Base-by-base conservation (phyloP, 2,329 filamentous ascomycete species). In the Gnomoniopsis sp. region DNA sequence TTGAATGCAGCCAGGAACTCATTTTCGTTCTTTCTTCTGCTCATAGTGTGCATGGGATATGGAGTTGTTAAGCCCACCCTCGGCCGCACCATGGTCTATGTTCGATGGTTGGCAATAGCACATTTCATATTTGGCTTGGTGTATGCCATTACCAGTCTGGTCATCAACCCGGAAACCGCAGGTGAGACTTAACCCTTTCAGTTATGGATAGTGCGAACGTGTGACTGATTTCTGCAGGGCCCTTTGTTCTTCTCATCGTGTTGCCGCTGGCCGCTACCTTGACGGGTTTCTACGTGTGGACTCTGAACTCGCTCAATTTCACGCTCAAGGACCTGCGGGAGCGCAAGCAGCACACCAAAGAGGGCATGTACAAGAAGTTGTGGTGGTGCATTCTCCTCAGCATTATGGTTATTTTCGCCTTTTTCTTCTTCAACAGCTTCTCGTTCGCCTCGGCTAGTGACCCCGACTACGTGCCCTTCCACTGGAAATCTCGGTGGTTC, bases 31-130 rank as follows among this genome's bases (percentile, higher is more conserved):
- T 99, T 99, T 80, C 80, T 99, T 52, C 83, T 99, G 10, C 86
- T 99, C 55, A 98, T 99, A 65, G 95, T 99, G 34, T 99, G 95
- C 74, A 99, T 99, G 95, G 95, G 95, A 34, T 99, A 99, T 68
- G 95, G 95, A 66, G 96, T 99, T 23, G 96, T 99, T 65, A 98
- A 98, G 76, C 90, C 88, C 2, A 91, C 89, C 2, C 83, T 99
- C 4, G 95, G 95, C 59, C 90, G 88, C 68, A 93, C 92, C 14
- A 99, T 99, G 95, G 86, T 93, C 65, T 93, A 90, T 68, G 93
- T 97, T 47, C 90, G 95, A 60, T 90, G 89, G 77, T 84, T 99
- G 19, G 95, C 95, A 17, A 88, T 93, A 62, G 90, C 88, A 2
- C 95, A 99, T 75, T 99, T 99, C 69, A 79, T 96, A 54, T 99